These are phyloP conservation scores for Aureobasidium sp. DNA, from an alignment of 2,329 filamentous ascomycete genomes.

Conservation along the genomic window DNA sequence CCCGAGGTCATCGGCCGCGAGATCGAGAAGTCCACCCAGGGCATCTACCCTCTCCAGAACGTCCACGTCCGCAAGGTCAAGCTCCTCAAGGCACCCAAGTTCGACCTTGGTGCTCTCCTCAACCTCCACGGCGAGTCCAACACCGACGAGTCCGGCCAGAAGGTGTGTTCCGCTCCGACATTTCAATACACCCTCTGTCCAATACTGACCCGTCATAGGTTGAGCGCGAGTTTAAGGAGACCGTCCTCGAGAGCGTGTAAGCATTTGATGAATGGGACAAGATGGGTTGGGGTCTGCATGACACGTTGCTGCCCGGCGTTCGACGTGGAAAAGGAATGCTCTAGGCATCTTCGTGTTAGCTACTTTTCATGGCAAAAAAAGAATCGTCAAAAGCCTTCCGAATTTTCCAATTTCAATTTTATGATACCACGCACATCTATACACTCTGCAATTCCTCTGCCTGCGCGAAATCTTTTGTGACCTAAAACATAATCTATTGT, in stretches of 20 bases:
- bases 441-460: not conserved
- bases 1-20: constrained; percentile 98
- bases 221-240: constrained; percentile 99
- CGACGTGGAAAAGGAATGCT: constrained; percentile 16
- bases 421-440: constrained; percentile 12
- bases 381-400: constrained; percentile 15
- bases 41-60: constrained; percentile 99
- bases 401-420: constrained; percentile 15
- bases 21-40: constrained; percentile 99
- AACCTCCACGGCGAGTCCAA: constrained; percentile 95
- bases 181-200: not conserved
- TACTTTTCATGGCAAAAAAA: constrained; percentile 19
- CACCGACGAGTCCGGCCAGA: constrained; percentile 93
- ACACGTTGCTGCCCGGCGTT: constrained; percentile 19
- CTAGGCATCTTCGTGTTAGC: constrained; percentile 20
- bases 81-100: constrained; percentile 97
- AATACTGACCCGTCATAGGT: constrained; percentile 21
- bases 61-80: constrained; percentile 99
- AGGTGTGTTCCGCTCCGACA: constrained; percentile 49
- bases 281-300: constrained; percentile 15
- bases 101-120: constrained; percentile 94
- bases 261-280: constrained; percentile 19
- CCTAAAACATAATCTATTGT: not conserved
- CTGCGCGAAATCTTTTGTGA: not conserved
- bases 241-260: constrained; percentile 90